These are phyloP conservation scores for Sclerotinia subarctica DNA, from an alignment of 2,329 filamentous ascomycete species.

Conservation along the genomic window DNA sequence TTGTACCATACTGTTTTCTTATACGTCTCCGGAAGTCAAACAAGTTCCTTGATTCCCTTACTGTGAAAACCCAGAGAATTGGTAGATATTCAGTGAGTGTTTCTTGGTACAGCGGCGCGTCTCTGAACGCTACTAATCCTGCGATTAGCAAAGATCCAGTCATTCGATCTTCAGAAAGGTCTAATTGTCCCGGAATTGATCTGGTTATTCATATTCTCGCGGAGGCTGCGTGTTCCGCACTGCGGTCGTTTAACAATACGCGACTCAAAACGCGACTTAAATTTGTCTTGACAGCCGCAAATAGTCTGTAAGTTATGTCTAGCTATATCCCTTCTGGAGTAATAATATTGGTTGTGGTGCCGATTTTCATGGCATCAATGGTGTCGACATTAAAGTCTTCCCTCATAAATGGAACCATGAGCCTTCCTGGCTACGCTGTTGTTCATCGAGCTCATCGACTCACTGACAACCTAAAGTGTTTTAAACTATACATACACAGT, in stretches of 20 bases:
- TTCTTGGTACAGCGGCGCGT: conserved; percentile 1
- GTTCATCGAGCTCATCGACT: conserved; percentile 20
- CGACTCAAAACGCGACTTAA: conserved; percentile 29
- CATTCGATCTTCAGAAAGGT: neutral
- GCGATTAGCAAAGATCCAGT: neutral
- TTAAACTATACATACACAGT: neutral
- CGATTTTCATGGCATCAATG: conserved; percentile 17
- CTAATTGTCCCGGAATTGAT: neutral
- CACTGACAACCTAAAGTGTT: conserved; percentile 4
- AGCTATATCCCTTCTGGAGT: conserved; percentile 23
- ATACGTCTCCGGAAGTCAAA: conserved; percentile 8
- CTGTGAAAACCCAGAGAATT: conserved; percentile 1
- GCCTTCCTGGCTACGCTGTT: conserved; percentile 23
- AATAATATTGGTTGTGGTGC: conserved; percentile 22
- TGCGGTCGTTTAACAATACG: conserved; percentile 17
- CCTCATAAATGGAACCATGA: conserved; percentile 29
- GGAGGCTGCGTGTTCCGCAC: conserved; percentile 24
- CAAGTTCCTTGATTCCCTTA: conserved; percentile 14
- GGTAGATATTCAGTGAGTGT: conserved; percentile 13
- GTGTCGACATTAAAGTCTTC: conserved; percentile 3
- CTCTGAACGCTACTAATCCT: conserved; percentile 7
- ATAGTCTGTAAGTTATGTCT: conserved; percentile 30
- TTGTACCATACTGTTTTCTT: conserved; percentile 12
- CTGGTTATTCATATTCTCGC: conserved; percentile 25
- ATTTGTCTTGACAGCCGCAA: conserved; percentile 26